These are phyloP conservation scores for Citrullus mucosospermus DNA, from an alignment of 306 rosid species.

Conservation along the genomic window DNA sequence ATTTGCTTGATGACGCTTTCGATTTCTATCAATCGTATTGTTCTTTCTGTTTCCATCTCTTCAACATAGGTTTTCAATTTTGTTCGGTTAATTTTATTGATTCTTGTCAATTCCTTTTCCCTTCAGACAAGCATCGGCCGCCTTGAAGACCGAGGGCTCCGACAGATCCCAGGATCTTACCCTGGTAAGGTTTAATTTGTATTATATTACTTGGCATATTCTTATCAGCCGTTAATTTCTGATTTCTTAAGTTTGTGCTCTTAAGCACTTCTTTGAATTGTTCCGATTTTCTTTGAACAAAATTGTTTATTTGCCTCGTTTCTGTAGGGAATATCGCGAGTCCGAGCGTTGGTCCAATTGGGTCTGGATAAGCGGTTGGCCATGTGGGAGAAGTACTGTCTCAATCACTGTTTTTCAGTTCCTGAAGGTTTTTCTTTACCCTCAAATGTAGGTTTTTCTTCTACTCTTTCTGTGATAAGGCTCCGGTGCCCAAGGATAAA, in stretches of 20 bases:
- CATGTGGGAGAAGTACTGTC: slow-evolving; percentile 74
- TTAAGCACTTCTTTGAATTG: background rate
- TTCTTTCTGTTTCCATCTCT: background rate
- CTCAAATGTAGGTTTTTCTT: slow-evolving; percentile 32
- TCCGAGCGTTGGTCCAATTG: slow-evolving; percentile 37
- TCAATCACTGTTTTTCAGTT: slow-evolving; percentile 51
- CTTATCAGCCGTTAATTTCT: background rate
- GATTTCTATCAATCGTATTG: slow-evolving; percentile 41
- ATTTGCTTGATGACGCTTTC: slow-evolving; percentile 48
- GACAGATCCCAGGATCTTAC: slow-evolving; percentile 47
- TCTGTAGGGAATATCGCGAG: slow-evolving; percentile 40
- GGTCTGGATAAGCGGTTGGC: slow-evolving; percentile 44
- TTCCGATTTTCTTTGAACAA: background rate
- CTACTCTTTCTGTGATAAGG: background rate
- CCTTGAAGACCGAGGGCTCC: slow-evolving; percentile 27
- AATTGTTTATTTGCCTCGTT: background rate
- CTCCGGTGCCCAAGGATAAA: background rate
- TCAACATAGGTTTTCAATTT: background rate
- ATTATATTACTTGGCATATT: background rate
- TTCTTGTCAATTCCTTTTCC: background rate
- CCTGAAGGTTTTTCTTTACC: slow-evolving; percentile 52
- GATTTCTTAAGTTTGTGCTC: background rate
- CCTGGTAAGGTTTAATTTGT: slow-evolving; percentile 22
- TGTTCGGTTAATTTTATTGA: background rate
- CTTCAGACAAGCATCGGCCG: slow-evolving; percentile 50